Percentiles rank a stretch among this genome's conserved stretches.
phyloP scores from a whole-genome alignment of 495 filamentous ascomycete species.

The Lasiosphaeria hispida region DNA sequence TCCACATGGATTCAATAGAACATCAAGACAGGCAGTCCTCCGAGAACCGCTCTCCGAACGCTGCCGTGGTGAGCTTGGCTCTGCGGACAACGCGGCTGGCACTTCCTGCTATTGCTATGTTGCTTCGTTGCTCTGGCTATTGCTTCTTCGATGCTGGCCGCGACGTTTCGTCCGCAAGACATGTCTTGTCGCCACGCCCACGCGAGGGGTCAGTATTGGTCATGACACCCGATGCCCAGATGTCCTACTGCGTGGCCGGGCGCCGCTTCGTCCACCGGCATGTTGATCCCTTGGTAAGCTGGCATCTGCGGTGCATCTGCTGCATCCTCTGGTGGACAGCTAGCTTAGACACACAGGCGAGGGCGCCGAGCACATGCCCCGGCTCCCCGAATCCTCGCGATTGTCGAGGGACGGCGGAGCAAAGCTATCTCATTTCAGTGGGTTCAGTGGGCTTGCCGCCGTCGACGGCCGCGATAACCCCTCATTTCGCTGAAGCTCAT shows the following conservation, averaged over 20 bases:
- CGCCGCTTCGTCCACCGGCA: neutral
- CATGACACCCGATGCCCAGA: neutral
- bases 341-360: no score
- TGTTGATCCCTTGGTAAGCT: neutral
- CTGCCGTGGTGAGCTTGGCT: neutral
- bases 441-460: slow-evolving; percentile 18
- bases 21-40: neutral
- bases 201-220: slow-evolving; percentile 5
- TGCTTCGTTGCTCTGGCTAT: no score
- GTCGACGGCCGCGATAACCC: slow-evolving; percentile 5
- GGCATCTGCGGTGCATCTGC: no score
- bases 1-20: slow-evolving; percentile 11
- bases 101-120: neutral
- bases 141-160: no score
- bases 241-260: neutral
- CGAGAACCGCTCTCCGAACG: no score
- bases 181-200: slow-evolving; percentile 5
- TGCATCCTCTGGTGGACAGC: no score
- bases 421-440: slow-evolving; percentile 1
- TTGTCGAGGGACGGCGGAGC: no score
- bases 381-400: no score
- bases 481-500: slow-evolving; percentile 24
- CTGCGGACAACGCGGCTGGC: neutral
- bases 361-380: no score
- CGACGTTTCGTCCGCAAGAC: slow-evolving; percentile 1